Conservation (phyloP, 306 rosid genomes). For the Geum urbanum region DNA sequence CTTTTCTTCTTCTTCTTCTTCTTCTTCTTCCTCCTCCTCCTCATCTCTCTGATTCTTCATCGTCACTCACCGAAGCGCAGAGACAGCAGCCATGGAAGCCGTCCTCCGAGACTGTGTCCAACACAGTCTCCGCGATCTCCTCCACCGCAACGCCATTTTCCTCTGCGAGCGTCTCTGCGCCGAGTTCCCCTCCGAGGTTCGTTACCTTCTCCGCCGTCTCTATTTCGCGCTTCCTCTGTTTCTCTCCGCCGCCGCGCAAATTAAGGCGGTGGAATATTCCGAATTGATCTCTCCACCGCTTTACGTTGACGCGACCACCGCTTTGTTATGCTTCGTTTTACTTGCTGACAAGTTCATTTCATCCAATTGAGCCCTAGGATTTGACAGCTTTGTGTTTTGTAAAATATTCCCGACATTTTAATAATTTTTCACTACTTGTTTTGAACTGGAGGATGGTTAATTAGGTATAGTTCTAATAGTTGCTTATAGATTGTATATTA, state of each 20-base stretch:
- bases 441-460: not conserved
- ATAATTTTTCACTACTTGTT: not conserved
- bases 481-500: not conserved
- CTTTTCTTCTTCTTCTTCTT: not conserved
- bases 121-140: slow-evolving; percentile 77
- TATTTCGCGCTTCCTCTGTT: slow-evolving; percentile 8
- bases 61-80: not conserved
- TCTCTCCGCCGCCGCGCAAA: slow-evolving; percentile 22
- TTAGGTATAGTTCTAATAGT: not conserved
- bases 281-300: not conserved
- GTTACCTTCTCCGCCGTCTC: not conserved
- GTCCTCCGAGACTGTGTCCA: slow-evolving; percentile 65
- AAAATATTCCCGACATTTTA: not conserved
- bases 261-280: not conserved
- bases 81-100: slow-evolving; percentile 61
- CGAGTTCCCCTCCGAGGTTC: slow-evolving; percentile 73
- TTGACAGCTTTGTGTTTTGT: not conserved
- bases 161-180: slow-evolving; percentile 90
- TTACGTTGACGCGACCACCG: not conserved
- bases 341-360: not conserved
- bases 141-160: slow-evolving; percentile 82
- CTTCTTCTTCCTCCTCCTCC: not conserved
- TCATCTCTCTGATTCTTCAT: not conserved
- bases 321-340: slow-evolving; percentile 13
- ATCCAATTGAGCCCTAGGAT: slow-evolving; percentile 1